These are phyloP conservation scores for Triticum turgidum DNA, from an alignment of 176 grass and related monocot genomes.

Conservation along the genomic window DNA sequence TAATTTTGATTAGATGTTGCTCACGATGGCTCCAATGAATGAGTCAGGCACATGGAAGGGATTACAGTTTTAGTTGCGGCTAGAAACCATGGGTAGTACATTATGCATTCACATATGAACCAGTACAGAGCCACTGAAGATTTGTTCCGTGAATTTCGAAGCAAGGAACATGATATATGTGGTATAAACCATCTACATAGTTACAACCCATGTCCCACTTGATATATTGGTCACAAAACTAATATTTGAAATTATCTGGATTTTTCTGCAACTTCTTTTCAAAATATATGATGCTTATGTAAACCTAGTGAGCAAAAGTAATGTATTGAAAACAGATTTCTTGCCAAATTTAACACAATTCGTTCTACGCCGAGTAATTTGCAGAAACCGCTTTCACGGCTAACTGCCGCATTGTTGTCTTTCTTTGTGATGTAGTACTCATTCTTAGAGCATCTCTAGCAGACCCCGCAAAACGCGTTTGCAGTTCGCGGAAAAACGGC, in stretches of 20 bases:
- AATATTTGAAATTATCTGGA: not conserved
- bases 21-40: not conserved
- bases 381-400: not conserved
- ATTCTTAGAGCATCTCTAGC: not conserved
- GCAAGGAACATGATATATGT: not conserved
- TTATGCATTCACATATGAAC: not conserved
- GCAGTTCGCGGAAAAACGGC: too few relatives aligned
- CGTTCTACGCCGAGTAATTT: not conserved
- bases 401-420: not conserved
- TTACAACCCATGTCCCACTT: not conserved
- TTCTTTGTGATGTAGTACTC: not conserved
- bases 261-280: not conserved
- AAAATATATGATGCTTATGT: not conserved
- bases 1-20: not conserved
- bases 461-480: too few relatives aligned
- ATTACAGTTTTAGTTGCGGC: not conserved
- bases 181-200: not conserved
- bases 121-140: not conserved
- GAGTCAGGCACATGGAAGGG: not conserved
- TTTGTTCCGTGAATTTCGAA: not conserved
- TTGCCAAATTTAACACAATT: not conserved
- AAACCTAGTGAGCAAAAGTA: not conserved
- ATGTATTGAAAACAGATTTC: not conserved
- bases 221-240: not conserved
- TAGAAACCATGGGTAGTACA: not conserved